phyloP scores from a whole-genome alignment of 2,329 filamentous ascomycete genomes.

The Pseudogymnoascus sp. region DNA sequence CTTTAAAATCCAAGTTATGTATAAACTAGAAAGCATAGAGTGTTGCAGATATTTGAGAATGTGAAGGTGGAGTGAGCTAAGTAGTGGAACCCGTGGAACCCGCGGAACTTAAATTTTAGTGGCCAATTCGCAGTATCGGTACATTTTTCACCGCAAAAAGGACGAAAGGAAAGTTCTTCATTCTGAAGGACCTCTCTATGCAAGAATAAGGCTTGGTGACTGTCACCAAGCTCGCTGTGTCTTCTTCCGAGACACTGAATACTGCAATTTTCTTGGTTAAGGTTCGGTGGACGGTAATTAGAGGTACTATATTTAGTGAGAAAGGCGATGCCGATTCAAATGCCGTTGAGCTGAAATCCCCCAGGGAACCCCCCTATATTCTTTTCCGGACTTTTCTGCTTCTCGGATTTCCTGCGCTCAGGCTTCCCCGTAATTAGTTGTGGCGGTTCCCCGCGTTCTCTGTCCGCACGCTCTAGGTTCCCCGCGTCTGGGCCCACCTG shows the following conservation, averaged over 20 bases:
- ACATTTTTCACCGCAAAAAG: too few relatives aligned
- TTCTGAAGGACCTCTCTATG: too few relatives aligned
- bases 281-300: background rate
- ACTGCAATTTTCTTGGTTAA: background rate
- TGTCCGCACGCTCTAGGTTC: background rate
- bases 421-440: background rate
- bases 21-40: background rate
- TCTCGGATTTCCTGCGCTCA: background rate
- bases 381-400: background rate
- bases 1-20: background rate
- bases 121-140: too few relatives aligned
- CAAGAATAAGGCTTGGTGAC: too few relatives aligned
- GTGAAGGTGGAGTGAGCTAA: too few relatives aligned
- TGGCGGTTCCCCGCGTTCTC: background rate
- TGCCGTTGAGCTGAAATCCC: background rate
- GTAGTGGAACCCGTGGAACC: too few relatives aligned
- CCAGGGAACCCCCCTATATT: background rate
- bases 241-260: background rate
- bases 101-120: too few relatives aligned
- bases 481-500: background rate
- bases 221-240: background rate
- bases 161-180: too few relatives aligned
- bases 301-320: background rate
- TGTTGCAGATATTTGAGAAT: too few relatives aligned
- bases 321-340: background rate